Evolutionary conservation across 1,139 yeast species (phyloP).

Genomic region (Pichia sp.): DNA sequence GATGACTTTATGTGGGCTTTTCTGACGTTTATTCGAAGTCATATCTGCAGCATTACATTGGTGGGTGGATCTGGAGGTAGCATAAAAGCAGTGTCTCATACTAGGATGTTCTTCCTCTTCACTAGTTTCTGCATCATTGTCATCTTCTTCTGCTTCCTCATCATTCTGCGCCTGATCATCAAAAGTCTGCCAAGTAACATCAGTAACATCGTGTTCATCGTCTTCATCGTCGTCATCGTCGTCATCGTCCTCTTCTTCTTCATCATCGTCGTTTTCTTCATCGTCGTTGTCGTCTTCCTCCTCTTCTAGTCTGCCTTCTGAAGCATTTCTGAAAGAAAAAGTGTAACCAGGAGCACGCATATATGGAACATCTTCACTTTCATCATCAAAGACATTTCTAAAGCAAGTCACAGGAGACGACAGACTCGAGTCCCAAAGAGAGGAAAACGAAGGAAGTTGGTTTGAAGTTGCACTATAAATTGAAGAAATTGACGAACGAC

Average conservation of each 20-base stretch:
- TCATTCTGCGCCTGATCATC: background rate
- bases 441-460: constrained; percentile 1
- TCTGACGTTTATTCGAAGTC: background rate
- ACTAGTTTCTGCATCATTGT: constrained; percentile 4
- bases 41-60: no score
- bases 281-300: background rate
- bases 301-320: no score
- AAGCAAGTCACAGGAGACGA: background rate
- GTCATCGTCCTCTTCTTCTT: background rate
- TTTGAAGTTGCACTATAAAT: constrained; percentile 6
- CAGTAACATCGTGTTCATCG: background rate
- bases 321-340: no score
- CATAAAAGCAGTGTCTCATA: no score
- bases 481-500: constrained; percentile 13
- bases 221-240: constrained; percentile 4
- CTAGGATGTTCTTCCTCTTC: constrained; percentile 8
- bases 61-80: no score
- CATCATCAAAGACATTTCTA: background rate
- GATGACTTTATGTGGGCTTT: constrained; percentile 20
- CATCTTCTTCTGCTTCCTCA: constrained; percentile 5
- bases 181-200: background rate
- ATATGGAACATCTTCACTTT: background rate
- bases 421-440: background rate
- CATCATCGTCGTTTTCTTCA: background rate
- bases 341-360: no score